phyloP scores from a whole-genome alignment of 2,329 filamentous ascomycete genomes.

The Clonostachys rosea region DNA sequence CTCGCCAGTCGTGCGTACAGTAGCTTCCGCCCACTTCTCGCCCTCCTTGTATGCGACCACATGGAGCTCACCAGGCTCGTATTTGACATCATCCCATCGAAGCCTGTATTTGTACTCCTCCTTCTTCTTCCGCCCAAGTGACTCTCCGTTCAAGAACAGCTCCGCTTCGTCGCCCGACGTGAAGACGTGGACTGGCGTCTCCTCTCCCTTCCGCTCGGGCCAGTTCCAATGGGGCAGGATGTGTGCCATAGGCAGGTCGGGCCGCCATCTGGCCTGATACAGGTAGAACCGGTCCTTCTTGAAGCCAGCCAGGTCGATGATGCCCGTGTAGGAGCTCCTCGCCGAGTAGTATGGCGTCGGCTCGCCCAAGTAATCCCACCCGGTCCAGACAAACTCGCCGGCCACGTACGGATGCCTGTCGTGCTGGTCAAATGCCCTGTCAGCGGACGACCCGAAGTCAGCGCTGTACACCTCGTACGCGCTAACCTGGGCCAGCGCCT shows the following conservation, averaged over 20 bases:
- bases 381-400: conserved; percentile 49
- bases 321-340: conserved; percentile 50
- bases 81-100: conserved; percentile 46
- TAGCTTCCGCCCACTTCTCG: conserved; percentile 35
- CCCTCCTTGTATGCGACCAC: conserved; percentile 44
- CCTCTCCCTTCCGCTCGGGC: conserved; percentile 36
- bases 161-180: conserved; percentile 47
- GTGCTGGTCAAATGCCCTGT: conserved; percentile 46
- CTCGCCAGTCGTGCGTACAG: conserved; percentile 31
- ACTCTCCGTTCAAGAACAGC: conserved; percentile 46
- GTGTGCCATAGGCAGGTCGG: conserved; percentile 41
- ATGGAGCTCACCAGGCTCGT: conserved; percentile 37
- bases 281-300: conserved; percentile 50
- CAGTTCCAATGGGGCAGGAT: conserved; percentile 54
- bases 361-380: conserved; percentile 45
- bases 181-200: conserved; percentile 51
- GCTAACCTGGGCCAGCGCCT: conserved; percentile 28
- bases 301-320: conserved; percentile 53
- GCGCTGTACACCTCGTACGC: conserved; percentile 47
- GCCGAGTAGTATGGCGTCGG: conserved; percentile 41
- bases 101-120: conserved; percentile 36
- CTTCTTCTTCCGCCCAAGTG: conserved; percentile 31
- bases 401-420: conserved; percentile 43
- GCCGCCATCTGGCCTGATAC: conserved; percentile 49
- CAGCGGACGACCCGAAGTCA: conserved; percentile 39